phyloP scores from a whole-genome alignment of 495 filamentous ascomycete species.

The Clohesyomyces aquaticus region DNA sequence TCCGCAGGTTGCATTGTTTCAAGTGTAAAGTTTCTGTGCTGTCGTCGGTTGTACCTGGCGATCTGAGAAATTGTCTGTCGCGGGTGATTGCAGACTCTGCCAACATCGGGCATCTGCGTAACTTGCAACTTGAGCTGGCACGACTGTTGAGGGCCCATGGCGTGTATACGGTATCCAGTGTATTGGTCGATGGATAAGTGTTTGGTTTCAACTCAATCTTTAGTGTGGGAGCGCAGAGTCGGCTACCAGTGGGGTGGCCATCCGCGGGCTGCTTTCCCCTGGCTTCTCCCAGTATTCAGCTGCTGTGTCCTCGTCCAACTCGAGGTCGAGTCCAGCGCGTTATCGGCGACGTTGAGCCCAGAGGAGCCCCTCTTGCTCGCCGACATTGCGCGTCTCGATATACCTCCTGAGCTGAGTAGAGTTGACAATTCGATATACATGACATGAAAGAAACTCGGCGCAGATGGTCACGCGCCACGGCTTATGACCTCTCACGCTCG shows the following conservation, averaged over 20 bases:
- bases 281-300: not conserved
- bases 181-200: constrained; percentile 2
- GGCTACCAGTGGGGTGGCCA: not conserved
- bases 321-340: not conserved
- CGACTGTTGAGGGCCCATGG: not conserved
- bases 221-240: not conserved
- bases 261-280: no score
- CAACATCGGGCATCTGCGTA: not conserved
- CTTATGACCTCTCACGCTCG: constrained; percentile 8
- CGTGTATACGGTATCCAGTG: not conserved
- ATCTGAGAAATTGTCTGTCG: not conserved
- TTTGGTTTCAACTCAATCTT: not conserved
- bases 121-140: not conserved
- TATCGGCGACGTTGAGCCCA: not conserved
- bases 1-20: constrained; percentile 11
- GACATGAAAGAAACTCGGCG: constrained; percentile 3
- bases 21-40: not conserved
- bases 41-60: constrained; percentile 7
- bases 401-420: constrained; percentile 7
- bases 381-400: constrained; percentile 1
- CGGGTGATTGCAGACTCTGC: not conserved
- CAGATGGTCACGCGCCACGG: constrained; percentile 24
- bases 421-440: not conserved
- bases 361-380: not conserved
- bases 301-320: not conserved